Conservation (phyloP, 192 early-diverging fungal species). For the Gonapodya sp. region DNA sequence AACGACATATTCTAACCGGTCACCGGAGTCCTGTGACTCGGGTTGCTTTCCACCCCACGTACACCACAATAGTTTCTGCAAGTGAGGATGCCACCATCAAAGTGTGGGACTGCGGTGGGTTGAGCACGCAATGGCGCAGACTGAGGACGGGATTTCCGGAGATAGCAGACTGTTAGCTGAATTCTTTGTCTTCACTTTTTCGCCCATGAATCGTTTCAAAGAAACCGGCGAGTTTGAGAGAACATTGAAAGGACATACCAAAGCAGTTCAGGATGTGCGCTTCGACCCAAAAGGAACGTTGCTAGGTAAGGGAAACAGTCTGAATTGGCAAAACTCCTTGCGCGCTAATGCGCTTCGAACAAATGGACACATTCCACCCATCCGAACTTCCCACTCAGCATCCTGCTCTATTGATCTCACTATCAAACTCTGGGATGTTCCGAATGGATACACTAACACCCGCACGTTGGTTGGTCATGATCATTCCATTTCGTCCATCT, state of each 20-base stretch:
- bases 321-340: too few relatives aligned
- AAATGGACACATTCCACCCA: neutral
- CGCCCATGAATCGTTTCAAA: neutral
- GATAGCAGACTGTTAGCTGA: neutral
- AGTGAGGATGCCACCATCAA: conserved; percentile 88
- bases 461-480: conserved; percentile 86
- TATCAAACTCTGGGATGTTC: conserved; percentile 86
- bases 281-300: conserved; percentile 76
- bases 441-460: conserved; percentile 71
- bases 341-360: too few relatives aligned
- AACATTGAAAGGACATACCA: conserved; percentile 91
- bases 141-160: too few relatives aligned
- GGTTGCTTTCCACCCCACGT: conserved; percentile 81
- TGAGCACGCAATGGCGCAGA: neutral
- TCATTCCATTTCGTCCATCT: conserved; percentile 78
- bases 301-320: conserved; percentile 56
- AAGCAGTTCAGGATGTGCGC: conserved; percentile 79
- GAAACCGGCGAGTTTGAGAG: conserved; percentile 88
- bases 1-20: conserved; percentile 57
- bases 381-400: conserved; percentile 30
- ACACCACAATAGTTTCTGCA: conserved; percentile 68
- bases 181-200: neutral
- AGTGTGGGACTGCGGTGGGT: conserved; percentile 51
- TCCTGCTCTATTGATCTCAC: conserved; percentile 87
- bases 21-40: conserved; percentile 74